Base-by-base conservation (phyloP, 2,329 filamentous ascomycete species). In the Exophiala xenobiotica region DNA sequence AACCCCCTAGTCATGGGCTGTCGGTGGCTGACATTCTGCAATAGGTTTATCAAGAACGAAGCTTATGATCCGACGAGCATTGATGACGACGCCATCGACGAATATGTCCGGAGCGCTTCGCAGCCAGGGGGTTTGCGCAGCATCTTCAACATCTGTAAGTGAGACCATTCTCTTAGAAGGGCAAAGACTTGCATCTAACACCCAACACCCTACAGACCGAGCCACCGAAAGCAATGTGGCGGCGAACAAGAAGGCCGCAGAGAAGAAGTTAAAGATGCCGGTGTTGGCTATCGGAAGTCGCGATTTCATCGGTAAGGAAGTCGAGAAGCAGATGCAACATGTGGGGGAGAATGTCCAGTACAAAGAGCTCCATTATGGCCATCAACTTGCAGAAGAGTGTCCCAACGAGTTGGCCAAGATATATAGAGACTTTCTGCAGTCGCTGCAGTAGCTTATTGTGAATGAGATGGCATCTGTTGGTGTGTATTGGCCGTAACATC, bases 371-470 rank as follows among this genome's bases (percentile, higher is more conserved):
- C n/a, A 40, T 4, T 54, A 45, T 46, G 51, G 51, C 16, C 51
- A 54, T 38, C 51, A 54, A 33, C 41, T 54, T 29, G 51, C 51
- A 12, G 51, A 51, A 35, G 51, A 54, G 33, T 54, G 51, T 46
- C 51, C 51, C 23, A 40, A 47, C 24, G 33, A 41, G 19, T 47
- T 54, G 14, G 33, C 47, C 23, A 20, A 51, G 9, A 31, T 43
- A 27, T 54, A 51, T 35, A 33, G 51, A 19, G 16, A 38, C 11
- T 54, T 54, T 38, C 47, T 54, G n/a, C 20, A 44, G 23, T 40
- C 31, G n/a, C n/a, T n/a, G n/a, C n/a, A n/a, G n/a, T n/a, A n/a
- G n/a, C n/a, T n/a, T n/a, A n/a, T n/a, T n/a, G n/a, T n/a, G n/a
- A n/a, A n/a, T n/a, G n/a, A n/a, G n/a, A n/a, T n/a, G n/a, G n/a